phyloP scores from a whole-genome alignment of 768 basidiomycete genomes.

The Tephrocybe sp. region DNA sequence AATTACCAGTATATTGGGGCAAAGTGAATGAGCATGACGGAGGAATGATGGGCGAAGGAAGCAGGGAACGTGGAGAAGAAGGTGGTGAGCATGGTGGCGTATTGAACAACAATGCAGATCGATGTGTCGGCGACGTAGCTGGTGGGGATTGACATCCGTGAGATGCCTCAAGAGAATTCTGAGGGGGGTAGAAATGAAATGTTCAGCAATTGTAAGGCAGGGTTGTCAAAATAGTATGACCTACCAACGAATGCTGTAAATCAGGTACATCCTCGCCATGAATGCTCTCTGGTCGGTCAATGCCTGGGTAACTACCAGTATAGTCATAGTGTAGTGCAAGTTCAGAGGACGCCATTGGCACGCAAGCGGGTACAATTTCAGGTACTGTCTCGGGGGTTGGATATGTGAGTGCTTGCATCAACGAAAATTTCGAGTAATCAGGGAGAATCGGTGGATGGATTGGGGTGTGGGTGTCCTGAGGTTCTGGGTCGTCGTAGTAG shows the following conservation, averaged over 20 bases:
- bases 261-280: too few relatives aligned
- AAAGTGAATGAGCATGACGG: neutral
- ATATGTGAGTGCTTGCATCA: constrained; percentile 1
- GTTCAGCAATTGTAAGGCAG: too few relatives aligned
- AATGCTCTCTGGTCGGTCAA: too few relatives aligned
- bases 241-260: too few relatives aligned
- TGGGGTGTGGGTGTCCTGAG: neutral
- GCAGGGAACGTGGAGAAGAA: neutral
- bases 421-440: neutral
- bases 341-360: neutral
- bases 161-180: neutral
- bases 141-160: neutral
- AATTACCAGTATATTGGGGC: constrained; percentile 14
- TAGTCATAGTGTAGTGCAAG: neutral
- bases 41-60: neutral
- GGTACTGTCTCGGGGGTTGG: neutral
- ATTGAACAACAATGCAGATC: neutral
- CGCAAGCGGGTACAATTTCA: neutral
- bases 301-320: too few relatives aligned
- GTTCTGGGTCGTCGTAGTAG: neutral
- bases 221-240: too few relatives aligned
- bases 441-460: neutral
- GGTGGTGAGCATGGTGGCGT: neutral
- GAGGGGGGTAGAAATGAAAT: too few relatives aligned
- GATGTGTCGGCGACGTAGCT: neutral